phyloP scores from a whole-genome alignment of 257 asterid species.

The Solanum gracilifrons region DNA sequence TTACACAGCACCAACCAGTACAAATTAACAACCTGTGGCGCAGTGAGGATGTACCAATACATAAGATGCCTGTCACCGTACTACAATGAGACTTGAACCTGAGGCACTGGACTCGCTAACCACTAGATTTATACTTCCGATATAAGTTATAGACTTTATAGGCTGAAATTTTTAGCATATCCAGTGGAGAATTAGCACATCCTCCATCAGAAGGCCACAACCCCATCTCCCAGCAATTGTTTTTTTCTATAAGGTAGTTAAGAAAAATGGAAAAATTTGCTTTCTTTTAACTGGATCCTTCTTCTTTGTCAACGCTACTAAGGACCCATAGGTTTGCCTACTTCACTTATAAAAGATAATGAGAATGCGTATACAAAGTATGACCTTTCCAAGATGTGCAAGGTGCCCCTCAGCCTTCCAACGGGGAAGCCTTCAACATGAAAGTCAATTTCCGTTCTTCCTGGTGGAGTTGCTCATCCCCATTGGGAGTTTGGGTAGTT shows the following conservation, averaged over 20 bases:
- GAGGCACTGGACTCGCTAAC: neutral
- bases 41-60: neutral
- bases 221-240: neutral
- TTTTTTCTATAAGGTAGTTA: neutral
- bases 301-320: neutral
- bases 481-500: neutral
- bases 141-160: neutral
- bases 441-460: neutral
- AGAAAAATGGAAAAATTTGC: neutral
- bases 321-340: neutral
- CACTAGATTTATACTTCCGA: neutral
- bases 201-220: neutral
- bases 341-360: neutral
- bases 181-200: neutral
- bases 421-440: neutral
- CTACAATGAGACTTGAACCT: neutral
- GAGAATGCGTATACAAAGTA: neutral
- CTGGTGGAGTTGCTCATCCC: neutral
- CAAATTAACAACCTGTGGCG: neutral
- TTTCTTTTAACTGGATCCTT: neutral
- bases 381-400: neutral
- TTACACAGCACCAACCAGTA: neutral
- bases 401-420: neutral
- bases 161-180: neutral
- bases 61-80: neutral